phyloP scores from a whole-genome alignment of 1,139 yeast genomes.

The Kurtzmaniella natalensis region DNA sequence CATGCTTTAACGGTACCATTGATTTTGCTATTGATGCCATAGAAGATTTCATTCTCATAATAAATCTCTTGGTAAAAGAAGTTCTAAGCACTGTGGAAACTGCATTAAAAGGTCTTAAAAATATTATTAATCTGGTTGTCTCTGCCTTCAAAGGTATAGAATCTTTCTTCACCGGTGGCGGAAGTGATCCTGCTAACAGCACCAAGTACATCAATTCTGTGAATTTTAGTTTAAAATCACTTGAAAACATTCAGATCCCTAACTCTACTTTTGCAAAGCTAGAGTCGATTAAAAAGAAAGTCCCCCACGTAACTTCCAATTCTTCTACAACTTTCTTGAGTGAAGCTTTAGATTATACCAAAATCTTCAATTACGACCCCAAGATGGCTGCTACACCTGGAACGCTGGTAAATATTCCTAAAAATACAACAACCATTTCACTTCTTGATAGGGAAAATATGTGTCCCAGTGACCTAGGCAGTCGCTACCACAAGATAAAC shows the following conservation, averaged over 20 bases:
- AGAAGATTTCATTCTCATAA: slow-evolving; percentile 51
- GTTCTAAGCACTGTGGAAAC: slow-evolving; percentile 57
- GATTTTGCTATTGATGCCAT: slow-evolving; percentile 73
- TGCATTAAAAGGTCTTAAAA: slow-evolving; percentile 54
- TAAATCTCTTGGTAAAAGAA: slow-evolving; percentile 54
- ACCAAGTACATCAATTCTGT: slow-evolving; percentile 36
- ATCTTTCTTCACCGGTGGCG: slow-evolving; percentile 49
- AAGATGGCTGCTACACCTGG: no score
- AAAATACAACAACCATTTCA: no score
- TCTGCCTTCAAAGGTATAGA: slow-evolving; percentile 45
- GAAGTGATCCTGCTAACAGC: slow-evolving; percentile 18
- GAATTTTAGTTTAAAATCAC: slow-evolving; percentile 52
- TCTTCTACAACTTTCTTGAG: no score
- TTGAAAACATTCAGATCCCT: slow-evolving; percentile 63
- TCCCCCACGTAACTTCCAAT: slow-evolving; percentile 56
- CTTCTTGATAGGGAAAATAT: no score
- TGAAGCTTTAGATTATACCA: no score
- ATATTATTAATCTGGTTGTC: slow-evolving; percentile 45
- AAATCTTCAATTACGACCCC: no score
- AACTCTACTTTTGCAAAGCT: slow-evolving; percentile 51
- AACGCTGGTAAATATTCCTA: no score
- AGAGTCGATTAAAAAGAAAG: slow-evolving; percentile 36
- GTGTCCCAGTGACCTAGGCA: no score
- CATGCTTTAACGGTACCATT: slow-evolving; percentile 69
- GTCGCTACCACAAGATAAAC: no score